Conservation (phyloP, 116 monocot species). For the Posidonia oceanica region DNA sequence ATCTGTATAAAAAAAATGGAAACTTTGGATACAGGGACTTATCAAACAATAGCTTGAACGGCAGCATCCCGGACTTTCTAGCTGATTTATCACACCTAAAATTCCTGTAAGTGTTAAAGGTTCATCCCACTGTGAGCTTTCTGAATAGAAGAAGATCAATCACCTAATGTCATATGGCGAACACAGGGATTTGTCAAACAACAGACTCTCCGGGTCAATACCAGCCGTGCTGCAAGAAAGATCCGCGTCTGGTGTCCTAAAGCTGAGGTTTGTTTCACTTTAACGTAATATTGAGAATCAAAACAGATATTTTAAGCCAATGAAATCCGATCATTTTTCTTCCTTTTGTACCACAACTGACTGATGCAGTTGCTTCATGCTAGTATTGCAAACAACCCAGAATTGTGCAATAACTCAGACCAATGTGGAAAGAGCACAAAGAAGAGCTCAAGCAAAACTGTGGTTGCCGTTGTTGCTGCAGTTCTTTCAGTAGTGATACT, state of each 20-base stretch:
- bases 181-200: slow-evolving; percentile 6
- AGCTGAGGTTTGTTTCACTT: background rate
- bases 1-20: background rate
- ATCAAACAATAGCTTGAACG: slow-evolving; percentile 7
- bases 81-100: background rate
- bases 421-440: background rate
- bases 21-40: slow-evolving; percentile 5
- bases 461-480: background rate
- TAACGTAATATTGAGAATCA: no score
- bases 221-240: background rate
- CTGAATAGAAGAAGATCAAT: background rate
- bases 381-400: slow-evolving; percentile 2
- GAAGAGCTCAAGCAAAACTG: background rate
- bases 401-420: background rate
- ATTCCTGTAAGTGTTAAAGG: slow-evolving; percentile 1
- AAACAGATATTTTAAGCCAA: background rate
- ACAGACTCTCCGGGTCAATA: background rate
- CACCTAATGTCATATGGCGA: background rate
- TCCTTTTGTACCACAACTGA: background rate
- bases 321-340: background rate
- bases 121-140: no score
- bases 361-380: background rate
- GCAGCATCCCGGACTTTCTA: slow-evolving; percentile 11
- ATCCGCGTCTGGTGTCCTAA: background rate
- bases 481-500: background rate